Conservation (phyloP, 306 rosid genomes). For the Sindora glabra region DNA sequence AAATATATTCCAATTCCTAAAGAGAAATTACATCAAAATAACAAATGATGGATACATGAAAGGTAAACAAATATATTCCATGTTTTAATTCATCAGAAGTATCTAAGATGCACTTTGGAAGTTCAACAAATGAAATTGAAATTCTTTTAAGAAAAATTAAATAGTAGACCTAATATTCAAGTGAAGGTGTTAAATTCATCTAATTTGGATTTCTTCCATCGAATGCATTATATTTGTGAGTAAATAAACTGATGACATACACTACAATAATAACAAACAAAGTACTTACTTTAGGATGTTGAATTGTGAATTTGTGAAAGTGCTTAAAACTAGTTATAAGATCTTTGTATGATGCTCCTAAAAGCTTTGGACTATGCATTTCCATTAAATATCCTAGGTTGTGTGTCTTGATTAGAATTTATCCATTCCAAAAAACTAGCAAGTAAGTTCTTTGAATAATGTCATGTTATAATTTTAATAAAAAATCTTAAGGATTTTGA, state of each 20-base stretch:
- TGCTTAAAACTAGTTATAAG: conserved; percentile 63
- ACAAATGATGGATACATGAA: no score
- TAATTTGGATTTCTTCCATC: not conserved
- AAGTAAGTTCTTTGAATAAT: no score
- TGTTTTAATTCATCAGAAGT: conserved; percentile 38
- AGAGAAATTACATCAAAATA: no score
- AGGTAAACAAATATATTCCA: no score
- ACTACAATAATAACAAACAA: not conserved
- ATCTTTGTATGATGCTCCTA: conserved; percentile 61
- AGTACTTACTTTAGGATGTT: conserved; percentile 51
- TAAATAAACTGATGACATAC: not conserved
- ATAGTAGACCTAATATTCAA: conserved; percentile 58
- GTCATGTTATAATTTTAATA: no score
- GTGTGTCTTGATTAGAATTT: conserved; percentile 42
- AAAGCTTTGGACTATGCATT: conserved; percentile 44
- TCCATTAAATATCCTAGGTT: conserved; percentile 68
- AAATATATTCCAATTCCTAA: no score
- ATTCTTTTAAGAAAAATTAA: conserved; percentile 60
- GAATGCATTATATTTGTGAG: not conserved
- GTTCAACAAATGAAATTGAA: conserved; percentile 40
- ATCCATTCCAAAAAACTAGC: not conserved
- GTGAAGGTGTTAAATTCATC: not conserved
- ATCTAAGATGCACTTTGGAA: conserved; percentile 57
- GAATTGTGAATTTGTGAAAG: conserved; percentile 47
- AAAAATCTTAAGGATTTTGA: no score